Percentiles rank a stretch among this genome's conserved stretches.
These are phyloP conservation scores for Fraxinus baroniana DNA, from an alignment of 305 asterid species.

Conservation along the genomic window DNA sequence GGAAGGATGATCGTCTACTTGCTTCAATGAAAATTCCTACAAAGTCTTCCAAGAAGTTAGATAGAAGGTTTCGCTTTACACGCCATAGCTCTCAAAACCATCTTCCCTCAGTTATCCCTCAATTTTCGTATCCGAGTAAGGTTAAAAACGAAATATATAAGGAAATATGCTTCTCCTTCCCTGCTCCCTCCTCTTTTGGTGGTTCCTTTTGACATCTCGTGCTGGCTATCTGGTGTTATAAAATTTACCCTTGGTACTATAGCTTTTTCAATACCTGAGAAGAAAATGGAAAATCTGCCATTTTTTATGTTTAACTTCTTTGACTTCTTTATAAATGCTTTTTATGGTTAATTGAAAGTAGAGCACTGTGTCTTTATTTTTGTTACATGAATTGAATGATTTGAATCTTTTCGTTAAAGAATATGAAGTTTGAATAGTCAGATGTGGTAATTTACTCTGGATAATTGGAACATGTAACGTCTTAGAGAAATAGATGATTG, in stretches of 20 bases:
- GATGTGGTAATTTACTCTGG: background rate
- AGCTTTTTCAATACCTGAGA: background rate
- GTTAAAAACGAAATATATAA: too few relatives aligned
- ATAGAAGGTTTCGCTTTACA: conserved; percentile 46
- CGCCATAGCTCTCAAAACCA: conserved; percentile 43
- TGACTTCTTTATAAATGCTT: background rate
- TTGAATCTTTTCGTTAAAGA: background rate
- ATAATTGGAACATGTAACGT: background rate
- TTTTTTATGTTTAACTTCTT: background rate
- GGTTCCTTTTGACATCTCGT: background rate
- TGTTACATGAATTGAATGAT: background rate
- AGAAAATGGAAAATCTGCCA: background rate
- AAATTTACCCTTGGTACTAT: background rate
- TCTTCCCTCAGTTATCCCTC: conserved; percentile 59
- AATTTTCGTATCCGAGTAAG: conserved; percentile 50
- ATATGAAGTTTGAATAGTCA: background rate
- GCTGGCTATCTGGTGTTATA: background rate
- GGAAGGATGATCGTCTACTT: conserved; percentile 74
- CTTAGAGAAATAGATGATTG: background rate
- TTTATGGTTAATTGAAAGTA: background rate
- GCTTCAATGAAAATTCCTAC: conserved; percentile 58
- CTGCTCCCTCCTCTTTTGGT: conserved; percentile 1
- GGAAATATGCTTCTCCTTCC: background rate
- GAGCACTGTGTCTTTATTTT: background rate
- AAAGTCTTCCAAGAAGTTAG: conserved; percentile 77